Percentiles rank a stretch among this genome's conserved stretches.
Evolutionary conservation across 163 green algal genomes (phyloP).

Genomic region (Chloroidium sp.): DNA sequence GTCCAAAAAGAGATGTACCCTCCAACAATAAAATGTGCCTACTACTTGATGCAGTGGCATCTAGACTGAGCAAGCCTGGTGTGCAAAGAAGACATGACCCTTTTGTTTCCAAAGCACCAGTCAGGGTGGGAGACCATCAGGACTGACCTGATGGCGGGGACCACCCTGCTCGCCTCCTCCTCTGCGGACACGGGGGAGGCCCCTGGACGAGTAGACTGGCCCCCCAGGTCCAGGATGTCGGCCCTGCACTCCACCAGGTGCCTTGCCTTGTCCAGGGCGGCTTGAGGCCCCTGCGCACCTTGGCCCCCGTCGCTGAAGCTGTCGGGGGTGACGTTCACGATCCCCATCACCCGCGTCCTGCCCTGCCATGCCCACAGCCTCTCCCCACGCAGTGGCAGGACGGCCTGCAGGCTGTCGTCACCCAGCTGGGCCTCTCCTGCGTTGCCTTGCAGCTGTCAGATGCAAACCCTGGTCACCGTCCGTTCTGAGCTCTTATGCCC

Average conservation of each 20-base stretch:
- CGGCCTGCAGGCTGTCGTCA: constrained; percentile 8
- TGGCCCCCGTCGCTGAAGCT: constrained; percentile 80
- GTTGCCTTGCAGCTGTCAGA: no score
- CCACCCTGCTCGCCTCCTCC: constrained; percentile 46
- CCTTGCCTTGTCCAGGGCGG: constrained; percentile 10
- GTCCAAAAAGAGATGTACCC: no score
- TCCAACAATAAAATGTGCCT: no score
- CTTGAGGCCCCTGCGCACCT: no score
- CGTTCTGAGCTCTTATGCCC: no score
- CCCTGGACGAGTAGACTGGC: constrained; percentile 74
- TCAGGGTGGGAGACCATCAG: no score
- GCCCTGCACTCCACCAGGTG: constrained; percentile 67
- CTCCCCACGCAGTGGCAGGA: constrained; percentile 39
- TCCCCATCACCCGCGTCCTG: constrained; percentile 69
- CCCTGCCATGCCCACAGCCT: constrained; percentile 23
- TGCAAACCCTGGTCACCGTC: no score
- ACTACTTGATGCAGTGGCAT: no score
- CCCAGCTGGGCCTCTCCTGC: constrained; percentile 6
- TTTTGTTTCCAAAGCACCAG: no score
- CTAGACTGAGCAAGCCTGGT: no score
- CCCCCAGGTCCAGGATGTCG: constrained; percentile 88
- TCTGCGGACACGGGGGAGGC: constrained; percentile 35
- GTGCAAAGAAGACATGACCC: no score
- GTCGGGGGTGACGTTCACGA: constrained; percentile 95
- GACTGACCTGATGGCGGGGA: constrained; percentile 23